phyloP scores from a whole-genome alignment of 1,139 yeast genomes.

The Schizosaccharomyces versatilis region DNA sequence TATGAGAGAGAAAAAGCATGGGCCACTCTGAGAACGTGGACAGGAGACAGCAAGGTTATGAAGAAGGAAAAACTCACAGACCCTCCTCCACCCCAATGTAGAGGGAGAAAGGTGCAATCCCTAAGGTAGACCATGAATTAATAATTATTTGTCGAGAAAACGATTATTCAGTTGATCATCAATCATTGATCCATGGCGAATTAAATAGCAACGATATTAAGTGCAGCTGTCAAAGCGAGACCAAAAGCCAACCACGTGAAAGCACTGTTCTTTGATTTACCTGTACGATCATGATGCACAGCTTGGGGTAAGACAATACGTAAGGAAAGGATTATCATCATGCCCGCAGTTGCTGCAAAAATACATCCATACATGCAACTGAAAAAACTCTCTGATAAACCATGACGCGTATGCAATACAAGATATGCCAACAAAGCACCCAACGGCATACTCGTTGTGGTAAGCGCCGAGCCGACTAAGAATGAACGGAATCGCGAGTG shows the following conservation, averaged over 20 bases:
- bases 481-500: conserved; percentile 44
- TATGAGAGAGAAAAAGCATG: no score
- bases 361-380: conserved; percentile 14
- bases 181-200: no score
- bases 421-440: conserved; percentile 62
- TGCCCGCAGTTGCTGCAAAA: conserved; percentile 3
- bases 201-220: no score
- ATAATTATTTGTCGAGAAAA: no score
- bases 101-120: no score
- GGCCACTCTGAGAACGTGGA: no score
- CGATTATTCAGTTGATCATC: no score
- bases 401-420: conserved; percentile 3
- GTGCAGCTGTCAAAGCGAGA: background rate
- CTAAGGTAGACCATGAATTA: no score
- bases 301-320: conserved; percentile 8
- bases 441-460: conserved; percentile 69
- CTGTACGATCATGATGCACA: conserved; percentile 2
- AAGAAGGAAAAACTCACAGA: no score
- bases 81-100: no score
- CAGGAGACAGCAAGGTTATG: no score
- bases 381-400: conserved; percentile 1
- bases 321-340: conserved; percentile 8
- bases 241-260: background rate
- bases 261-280: background rate
- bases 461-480: conserved; percentile 40